A percentile compares a stretch with the other conserved stretches of the same genome.
Evolutionary conservation across 2,329 filamentous ascomycete species (phyloP).

Genomic region (Aspergillus sp.): DNA sequence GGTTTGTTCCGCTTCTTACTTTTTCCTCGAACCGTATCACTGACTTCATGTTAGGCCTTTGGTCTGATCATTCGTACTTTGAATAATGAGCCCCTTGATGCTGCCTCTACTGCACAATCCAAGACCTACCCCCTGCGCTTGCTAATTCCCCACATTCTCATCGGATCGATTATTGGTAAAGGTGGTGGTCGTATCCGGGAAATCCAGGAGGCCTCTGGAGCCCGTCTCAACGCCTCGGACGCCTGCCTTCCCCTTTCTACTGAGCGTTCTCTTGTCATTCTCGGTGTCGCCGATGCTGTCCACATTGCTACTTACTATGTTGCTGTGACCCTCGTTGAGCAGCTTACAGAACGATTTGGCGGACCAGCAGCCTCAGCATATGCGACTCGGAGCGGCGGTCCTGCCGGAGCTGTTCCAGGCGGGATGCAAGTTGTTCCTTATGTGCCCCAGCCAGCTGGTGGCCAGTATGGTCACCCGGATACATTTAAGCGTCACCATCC

Average conservation of each 20-base stretch:
- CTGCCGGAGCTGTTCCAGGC: conserved; percentile 88
- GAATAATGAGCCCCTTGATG: conserved; percentile 90
- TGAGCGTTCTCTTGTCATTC: conserved; percentile 95
- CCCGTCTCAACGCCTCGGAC: conserved; percentile 93
- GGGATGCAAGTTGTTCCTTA: conserved; percentile 99
- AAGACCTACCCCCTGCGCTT: conserved; percentile 97
- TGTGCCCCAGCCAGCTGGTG: conserved; percentile 85
- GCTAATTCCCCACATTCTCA: conserved; percentile 93
- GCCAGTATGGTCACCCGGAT: conserved; percentile 88
- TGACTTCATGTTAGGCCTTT: conserved; percentile 66
- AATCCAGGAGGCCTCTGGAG: conserved; percentile 96
- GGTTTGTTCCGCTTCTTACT: conserved; percentile 52
- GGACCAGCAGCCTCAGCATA: conserved; percentile 97
- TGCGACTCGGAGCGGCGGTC: conserved; percentile 88
- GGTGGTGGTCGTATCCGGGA: conserved; percentile 93
- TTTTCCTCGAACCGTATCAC: conserved; percentile 18
- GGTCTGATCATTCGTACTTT: conserved; percentile 96
- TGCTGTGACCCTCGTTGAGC: conserved; percentile 94
- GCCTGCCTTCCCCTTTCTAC: conserved; percentile 91
- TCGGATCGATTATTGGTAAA: conserved; percentile 98
- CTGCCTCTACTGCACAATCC: conserved; percentile 85
- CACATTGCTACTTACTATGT: conserved; percentile 99
- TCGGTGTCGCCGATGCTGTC: conserved; percentile 95
- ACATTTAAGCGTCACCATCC: conserved; percentile 75
- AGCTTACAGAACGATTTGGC: conserved; percentile 93